phyloP scores from a whole-genome alignment of 2,329 filamentous ascomycete species.

The Leptographium procerum region DNA sequence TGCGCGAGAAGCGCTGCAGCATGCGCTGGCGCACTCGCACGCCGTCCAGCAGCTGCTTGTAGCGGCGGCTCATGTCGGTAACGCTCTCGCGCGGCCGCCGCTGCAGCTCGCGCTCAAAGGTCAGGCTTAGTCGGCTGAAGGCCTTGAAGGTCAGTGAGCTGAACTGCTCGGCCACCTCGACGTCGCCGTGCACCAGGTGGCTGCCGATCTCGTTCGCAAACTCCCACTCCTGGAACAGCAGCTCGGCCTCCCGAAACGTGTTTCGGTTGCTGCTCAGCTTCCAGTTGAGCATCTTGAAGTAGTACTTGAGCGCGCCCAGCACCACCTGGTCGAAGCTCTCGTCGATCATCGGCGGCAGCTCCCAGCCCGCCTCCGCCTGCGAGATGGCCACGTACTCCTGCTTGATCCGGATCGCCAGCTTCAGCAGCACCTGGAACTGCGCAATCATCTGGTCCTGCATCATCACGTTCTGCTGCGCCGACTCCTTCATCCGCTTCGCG shows the following conservation, averaged over 20 bases:
- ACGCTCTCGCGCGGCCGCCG: slow-evolving; percentile 73
- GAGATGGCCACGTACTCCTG: slow-evolving; percentile 76
- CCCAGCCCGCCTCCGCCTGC: slow-evolving; percentile 83
- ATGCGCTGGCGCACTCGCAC: slow-evolving; percentile 93
- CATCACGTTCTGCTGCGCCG: slow-evolving; percentile 80
- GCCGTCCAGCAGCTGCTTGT: slow-evolving; percentile 90
- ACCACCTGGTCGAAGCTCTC: slow-evolving; percentile 91
- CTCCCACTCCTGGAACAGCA: slow-evolving; percentile 94
- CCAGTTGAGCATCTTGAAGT: slow-evolving; percentile 98
- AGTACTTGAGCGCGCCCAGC: slow-evolving; percentile 87
- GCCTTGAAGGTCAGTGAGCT: slow-evolving; percentile 89
- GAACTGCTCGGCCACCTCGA: slow-evolving; percentile 97
- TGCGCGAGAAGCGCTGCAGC: slow-evolving; percentile 86
- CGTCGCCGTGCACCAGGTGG: slow-evolving; percentile 83
- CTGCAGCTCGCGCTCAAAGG: slow-evolving; percentile 86
- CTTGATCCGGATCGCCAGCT: slow-evolving; percentile 87
- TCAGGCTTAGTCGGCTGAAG: slow-evolving; percentile 72
- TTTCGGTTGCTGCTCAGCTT: slow-evolving; percentile 97
- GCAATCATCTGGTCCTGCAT: slow-evolving; percentile 97
- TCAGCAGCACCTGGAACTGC: slow-evolving; percentile 88
- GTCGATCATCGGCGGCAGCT: slow-evolving; percentile 89
- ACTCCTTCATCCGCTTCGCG: slow-evolving; percentile 90
- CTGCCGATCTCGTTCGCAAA: slow-evolving; percentile 91
- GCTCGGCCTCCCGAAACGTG: slow-evolving; percentile 96
- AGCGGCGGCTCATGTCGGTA: slow-evolving; percentile 88